A percentile compares a stretch with the other conserved stretches of the same genome.
Conservation (phyloP, 1,284 basidiomycete species). For the Tilletiaria anomala region DNA sequence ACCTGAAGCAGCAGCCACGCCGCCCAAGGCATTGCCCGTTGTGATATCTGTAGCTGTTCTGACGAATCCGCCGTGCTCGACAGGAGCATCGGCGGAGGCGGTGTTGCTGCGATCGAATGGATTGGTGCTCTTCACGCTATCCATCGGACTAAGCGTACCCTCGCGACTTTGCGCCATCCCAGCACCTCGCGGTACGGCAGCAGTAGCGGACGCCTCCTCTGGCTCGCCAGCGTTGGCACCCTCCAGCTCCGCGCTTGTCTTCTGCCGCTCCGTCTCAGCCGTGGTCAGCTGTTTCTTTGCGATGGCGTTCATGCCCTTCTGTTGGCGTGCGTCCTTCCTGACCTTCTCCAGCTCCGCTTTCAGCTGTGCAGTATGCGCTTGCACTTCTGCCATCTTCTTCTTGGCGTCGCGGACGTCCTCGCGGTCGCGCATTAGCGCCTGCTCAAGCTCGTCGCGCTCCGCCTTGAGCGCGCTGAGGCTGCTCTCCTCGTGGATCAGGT, state of each 20-base stretch:
- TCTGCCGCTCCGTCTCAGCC: conserved; percentile 63
- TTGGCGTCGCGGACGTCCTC: conserved; percentile 82
- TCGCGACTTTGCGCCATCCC: too few relatives aligned
- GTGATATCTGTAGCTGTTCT: too few relatives aligned
- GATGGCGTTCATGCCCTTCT: conserved; percentile 86
- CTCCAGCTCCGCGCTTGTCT: conserved; percentile 52
- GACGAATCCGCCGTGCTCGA: too few relatives aligned
- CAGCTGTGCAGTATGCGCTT: conserved; percentile 56
- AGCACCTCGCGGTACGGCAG: not conserved
- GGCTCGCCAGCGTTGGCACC: conserved; percentile 30
- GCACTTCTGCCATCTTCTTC: conserved; percentile 64
- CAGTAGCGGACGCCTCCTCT: not conserved
- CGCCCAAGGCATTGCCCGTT: not conserved
- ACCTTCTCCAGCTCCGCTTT: conserved; percentile 70
- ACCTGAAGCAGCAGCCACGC: not conserved
- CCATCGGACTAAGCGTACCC: conserved; percentile 35
- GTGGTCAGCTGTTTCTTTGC: conserved; percentile 81
- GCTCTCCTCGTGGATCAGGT: conserved; percentile 78
- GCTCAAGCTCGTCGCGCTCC: conserved; percentile 85
- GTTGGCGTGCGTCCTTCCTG: conserved; percentile 86
- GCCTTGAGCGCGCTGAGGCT: conserved; percentile 74
- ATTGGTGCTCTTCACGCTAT: conserved; percentile 63
- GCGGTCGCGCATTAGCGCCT: conserved; percentile 72
- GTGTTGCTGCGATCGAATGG: conserved; percentile 70
- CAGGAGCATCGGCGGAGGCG: too few relatives aligned